Base-by-base conservation (phyloP, 1,284 basidiomycete genomes). In the Microbotryomycetes sp. region DNA sequence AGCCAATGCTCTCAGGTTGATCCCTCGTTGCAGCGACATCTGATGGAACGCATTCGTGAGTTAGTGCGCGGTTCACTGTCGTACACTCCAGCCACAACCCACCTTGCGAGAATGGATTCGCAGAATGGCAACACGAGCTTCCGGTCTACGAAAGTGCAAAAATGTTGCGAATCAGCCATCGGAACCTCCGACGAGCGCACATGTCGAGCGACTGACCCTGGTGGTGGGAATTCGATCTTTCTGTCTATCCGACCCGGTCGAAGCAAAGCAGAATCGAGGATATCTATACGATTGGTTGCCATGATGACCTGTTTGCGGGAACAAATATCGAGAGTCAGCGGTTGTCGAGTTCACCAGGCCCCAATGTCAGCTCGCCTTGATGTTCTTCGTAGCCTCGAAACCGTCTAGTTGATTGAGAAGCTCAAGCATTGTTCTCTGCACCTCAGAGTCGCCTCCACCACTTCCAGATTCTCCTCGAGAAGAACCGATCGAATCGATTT, bases 221-320 rank as follows among this genome's bases (percentile, higher is more conserved):
- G 94, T 54, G 94, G 94, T 28, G 96, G 96, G 80, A 98, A 97
- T 77, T 98, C 94, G 72, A 98, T 98, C 81, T 97, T 97, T 58
- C 94, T 84, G 79, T 98, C 94, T 72, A 98, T 97, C 74, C 94
- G 91, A 36, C 94, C 94, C 5, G 94, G 93, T 70, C 94, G 86
- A 31, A 98, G 82, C 26, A 98, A 81, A 0, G 94, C 94, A 56
- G 91, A 87, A 76, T 97, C 94, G 69, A 98, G 84, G 68, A 97
- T 97, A 78, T 98, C 90, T 79, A 97, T 97, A 73, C 93, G 88
- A 79, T 97, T 97, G 59, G 93, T 97, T 36, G 93, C 93, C 93
- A 97, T 97, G 79, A 97, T 96, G 72, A 97, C 76, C 72, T 73
- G 63, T 16, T 31, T 4, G 47, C 22, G 48, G 15, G 32, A 5